Base-by-base conservation (phyloP, 1,284 basidiomycete genomes). In the Ganoderma leucocontextum region DNA sequence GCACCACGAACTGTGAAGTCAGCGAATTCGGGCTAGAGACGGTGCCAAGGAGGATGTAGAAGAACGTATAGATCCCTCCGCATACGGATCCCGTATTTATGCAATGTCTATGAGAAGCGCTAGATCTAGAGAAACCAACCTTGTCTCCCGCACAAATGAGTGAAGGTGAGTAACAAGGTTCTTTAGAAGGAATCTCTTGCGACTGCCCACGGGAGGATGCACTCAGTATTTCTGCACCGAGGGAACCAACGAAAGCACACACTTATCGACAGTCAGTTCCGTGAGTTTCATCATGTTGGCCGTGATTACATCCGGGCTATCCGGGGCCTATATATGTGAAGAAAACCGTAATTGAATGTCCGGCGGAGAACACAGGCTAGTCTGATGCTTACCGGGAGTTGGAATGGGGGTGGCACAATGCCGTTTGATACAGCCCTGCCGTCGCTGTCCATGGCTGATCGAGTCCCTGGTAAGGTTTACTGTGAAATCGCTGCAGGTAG, bases 61-160 rank as follows among this genome's bases (percentile, higher is more conserved):
- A 29, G 29, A 29, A 29, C 29, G 29, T 29, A 29, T 29, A 29
- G 29, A 29, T 29, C 39, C 39, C 9, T 13, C 13, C 39, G 29
- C 29, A 29, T 29, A 29, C 29, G 39, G 9, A 10, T 39, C 39
- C 39, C 9, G 9, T 10, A 39, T 39, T 39, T 13, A 39, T 29
- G 29, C 29, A 39, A 8, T 29, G 29, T 29, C 29, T 39, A 4
- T 39, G 39, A 8, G 39, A 8, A 39, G 22, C 25, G 1, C 9
- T 52, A 29, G 29, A 29, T 29, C 29, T 29, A 9, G 1, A 35
- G 6, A 41, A 2, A 74, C 81, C 61, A 33, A 86, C 87, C 82
- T 82, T 1, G 91, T 91, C 78, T 95, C 94, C 60, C 85, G 85
- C 78, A 77, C 89, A 83, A 74, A 93, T 78, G 53, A 87, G 86